phyloP scores from a whole-genome alignment of 345 rosid species.

The Euphorbia tirucalli region DNA sequence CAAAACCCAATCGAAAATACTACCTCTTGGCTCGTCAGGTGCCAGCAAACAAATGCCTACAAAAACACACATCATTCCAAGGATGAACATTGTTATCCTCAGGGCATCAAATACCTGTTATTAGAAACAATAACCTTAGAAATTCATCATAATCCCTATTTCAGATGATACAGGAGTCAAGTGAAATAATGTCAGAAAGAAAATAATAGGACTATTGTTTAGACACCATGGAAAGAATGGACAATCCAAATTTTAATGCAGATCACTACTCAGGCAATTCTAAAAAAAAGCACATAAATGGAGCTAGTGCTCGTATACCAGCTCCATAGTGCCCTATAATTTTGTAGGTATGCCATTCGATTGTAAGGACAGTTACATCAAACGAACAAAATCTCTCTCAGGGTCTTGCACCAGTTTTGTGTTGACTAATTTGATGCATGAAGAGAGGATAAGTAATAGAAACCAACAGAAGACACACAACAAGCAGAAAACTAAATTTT shows the following conservation, averaged over 20 bases:
- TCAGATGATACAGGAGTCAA: constrained; percentile 5
- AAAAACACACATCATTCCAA: constrained; percentile 84
- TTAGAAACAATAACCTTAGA: constrained; percentile 7
- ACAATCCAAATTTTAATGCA: background rate
- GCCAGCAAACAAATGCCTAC: constrained; percentile 88
- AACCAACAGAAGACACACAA: background rate
- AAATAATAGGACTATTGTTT: background rate
- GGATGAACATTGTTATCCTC: constrained; percentile 92
- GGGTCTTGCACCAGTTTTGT: background rate
- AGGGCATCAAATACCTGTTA: constrained; percentile 80
- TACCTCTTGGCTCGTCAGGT: constrained; percentile 90
- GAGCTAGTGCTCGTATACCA: background rate
- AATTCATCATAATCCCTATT: constrained; percentile 9
- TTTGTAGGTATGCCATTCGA: background rate
- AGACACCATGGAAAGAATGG: background rate
- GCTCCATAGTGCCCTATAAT: background rate
- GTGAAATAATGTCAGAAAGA: background rate
- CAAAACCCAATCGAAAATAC: constrained; percentile 24
- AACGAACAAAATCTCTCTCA: background rate
- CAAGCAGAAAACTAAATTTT: background rate
- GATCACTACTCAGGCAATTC: background rate
- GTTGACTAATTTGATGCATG: background rate
- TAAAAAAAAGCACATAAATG: background rate
- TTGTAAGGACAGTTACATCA: background rate
- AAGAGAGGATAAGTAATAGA: background rate